A percentile compares a stretch with the other conserved stretches of the same genome.
phyloP scores from a whole-genome alignment of 2,329 filamentous ascomycete genomes.

The Talaromyces sp. region DNA sequence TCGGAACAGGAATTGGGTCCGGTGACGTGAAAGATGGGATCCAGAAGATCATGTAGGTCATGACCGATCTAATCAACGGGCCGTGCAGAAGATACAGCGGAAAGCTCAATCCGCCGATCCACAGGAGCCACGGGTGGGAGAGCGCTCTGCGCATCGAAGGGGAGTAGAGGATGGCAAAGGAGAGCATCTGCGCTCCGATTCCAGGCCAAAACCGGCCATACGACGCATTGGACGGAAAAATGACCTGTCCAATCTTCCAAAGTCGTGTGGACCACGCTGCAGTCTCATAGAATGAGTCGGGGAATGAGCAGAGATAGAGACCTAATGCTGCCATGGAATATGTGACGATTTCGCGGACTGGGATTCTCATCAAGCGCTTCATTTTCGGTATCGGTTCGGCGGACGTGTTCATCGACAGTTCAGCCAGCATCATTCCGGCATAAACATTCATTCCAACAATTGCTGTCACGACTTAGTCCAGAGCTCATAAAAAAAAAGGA shows the following conservation, averaged over 20 bases:
- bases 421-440: slow-evolving; percentile 57
- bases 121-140: slow-evolving; percentile 52
- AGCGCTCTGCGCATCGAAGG: slow-evolving; percentile 48
- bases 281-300: slow-evolving; percentile 51
- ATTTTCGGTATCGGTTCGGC: slow-evolving; percentile 17
- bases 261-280: slow-evolving; percentile 46
- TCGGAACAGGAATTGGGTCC: slow-evolving; percentile 15
- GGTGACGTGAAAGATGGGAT: slow-evolving; percentile 22
- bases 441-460: slow-evolving; percentile 56
- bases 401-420: slow-evolving; percentile 48
- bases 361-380: background rate
- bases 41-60: slow-evolving; percentile 57
- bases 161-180: slow-evolving; percentile 50
- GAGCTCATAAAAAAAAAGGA: background rate
- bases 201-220: slow-evolving; percentile 47
- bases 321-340: slow-evolving; percentile 43
- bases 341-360: background rate
- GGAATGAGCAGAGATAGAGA: slow-evolving; percentile 56
- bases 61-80: slow-evolving; percentile 52
- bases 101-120: slow-evolving; percentile 60
- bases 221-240: slow-evolving; percentile 38
- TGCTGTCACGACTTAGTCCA: background rate
- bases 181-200: slow-evolving; percentile 45
- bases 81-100: slow-evolving; percentile 62
- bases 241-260: slow-evolving; percentile 12